Evolutionary conservation across 306 rosid genomes (phyloP).

Genomic region (Lathyrus tuberosus): DNA sequence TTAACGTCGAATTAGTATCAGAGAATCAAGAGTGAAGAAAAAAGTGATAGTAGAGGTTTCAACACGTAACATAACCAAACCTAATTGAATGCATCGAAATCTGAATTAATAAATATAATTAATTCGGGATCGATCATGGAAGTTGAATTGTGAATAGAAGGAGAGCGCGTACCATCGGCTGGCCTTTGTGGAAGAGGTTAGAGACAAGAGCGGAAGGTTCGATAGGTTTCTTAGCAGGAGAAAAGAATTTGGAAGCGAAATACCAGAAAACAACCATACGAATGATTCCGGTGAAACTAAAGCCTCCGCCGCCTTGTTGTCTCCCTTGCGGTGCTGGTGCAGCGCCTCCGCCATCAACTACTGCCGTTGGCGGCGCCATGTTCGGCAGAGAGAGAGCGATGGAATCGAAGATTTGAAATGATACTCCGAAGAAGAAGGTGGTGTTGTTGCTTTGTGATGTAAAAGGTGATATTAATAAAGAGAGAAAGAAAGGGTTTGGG

Average conservation of each 20-base stretch:
- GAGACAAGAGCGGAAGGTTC: slow-evolving; percentile 69
- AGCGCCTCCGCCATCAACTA: slow-evolving; percentile 47
- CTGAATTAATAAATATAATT: background rate
- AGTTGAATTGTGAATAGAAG: background rate
- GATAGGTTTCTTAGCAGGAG: slow-evolving; percentile 71
- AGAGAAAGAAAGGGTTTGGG: background rate
- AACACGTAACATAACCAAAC: background rate
- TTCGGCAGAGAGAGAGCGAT: slow-evolving; percentile 34
- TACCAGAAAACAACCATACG: slow-evolving; percentile 97
- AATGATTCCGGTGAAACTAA: slow-evolving; percentile 76
- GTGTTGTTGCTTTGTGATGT: background rate
- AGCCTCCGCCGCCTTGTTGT: slow-evolving; percentile 58
- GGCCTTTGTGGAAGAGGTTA: slow-evolving; percentile 74
- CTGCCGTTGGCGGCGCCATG: slow-evolving; percentile 78
- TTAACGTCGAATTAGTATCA: background rate
- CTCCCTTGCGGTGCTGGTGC: slow-evolving; percentile 46
- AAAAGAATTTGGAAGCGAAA: slow-evolving; percentile 92
- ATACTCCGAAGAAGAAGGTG: background rate
- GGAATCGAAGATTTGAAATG: slow-evolving; percentile 40
- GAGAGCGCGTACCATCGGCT: slow-evolving; percentile 57
- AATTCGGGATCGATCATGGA: slow-evolving; percentile 16
- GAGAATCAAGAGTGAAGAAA: background rate
- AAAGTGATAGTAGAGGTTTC: background rate
- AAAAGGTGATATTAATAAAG: background rate
- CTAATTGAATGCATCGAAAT: slow-evolving; percentile 22